phyloP scores from a whole-genome alignment of 2,329 filamentous ascomycete species.

The Nemania sp. region DNA sequence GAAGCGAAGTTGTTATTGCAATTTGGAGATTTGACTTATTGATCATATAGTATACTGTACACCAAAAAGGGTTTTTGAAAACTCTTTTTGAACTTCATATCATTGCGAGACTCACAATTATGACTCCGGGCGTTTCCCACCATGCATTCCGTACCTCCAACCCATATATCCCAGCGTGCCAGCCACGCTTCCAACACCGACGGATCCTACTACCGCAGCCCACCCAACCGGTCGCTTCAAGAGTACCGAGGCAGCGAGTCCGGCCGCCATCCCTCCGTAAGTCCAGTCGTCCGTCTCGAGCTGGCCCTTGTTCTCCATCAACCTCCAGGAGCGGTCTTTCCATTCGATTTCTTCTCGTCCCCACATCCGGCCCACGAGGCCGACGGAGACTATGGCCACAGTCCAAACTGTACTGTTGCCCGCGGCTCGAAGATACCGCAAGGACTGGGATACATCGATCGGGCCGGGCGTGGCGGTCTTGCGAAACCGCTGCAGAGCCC shows the following conservation, averaged over 20 bases:
- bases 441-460: slow-evolving; percentile 33
- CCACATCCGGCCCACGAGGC: slow-evolving; percentile 54
- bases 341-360: slow-evolving; percentile 64
- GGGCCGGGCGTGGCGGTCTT: slow-evolving; percentile 24
- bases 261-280: slow-evolving; percentile 46
- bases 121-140: slow-evolving; percentile 43
- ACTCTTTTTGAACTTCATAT: background rate
- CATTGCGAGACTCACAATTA: background rate
- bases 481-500: slow-evolving; percentile 19
- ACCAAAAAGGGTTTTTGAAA: background rate
- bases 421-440: slow-evolving; percentile 48
- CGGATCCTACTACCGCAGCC: slow-evolving; percentile 48
- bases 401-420: slow-evolving; percentile 51
- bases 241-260: slow-evolving; percentile 36
- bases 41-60: slow-evolving; percentile 4
- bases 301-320: slow-evolving; percentile 62
- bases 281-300: slow-evolving; percentile 60
- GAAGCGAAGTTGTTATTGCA: background rate
- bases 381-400: slow-evolving; percentile 47
- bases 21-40: background rate
- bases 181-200: slow-evolving; percentile 52
- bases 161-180: slow-evolving; percentile 54
- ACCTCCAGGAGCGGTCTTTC: slow-evolving; percentile 64
- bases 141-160: slow-evolving; percentile 54
- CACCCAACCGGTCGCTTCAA: slow-evolving; percentile 39